Conservation (phyloP, 2,329 filamentous ascomycete species). For the Aspergillus chevalieri region DNA sequence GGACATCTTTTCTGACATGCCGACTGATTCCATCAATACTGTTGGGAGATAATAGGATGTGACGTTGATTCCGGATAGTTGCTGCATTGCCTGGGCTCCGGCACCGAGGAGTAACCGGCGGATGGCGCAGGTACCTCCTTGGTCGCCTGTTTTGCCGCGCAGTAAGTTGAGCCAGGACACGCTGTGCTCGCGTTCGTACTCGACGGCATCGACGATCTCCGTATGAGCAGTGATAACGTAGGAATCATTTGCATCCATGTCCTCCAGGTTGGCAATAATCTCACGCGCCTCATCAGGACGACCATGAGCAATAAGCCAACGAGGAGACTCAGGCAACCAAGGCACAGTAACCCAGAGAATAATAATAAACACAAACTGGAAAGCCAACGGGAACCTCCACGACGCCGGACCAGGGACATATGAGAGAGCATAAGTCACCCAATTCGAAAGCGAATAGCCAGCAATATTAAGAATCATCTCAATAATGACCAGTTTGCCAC, state of each 20-base stretch:
- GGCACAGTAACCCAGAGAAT: constrained; percentile 19
- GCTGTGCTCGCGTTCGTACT: constrained; percentile 46
- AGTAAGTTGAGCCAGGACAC: constrained; percentile 48
- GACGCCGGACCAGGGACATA: constrained; percentile 30
- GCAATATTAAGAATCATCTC: constrained; percentile 23
- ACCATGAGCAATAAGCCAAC: constrained; percentile 19
- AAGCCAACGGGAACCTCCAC: constrained; percentile 26
- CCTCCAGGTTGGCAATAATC: constrained; percentile 35
- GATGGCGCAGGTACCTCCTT: constrained; percentile 29
- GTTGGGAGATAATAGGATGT: constrained; percentile 36
- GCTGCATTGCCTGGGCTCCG: constrained; percentile 36
- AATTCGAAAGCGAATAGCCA: constrained; percentile 40
- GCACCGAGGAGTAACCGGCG: constrained; percentile 42
- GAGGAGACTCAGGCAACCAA: constrained; percentile 33
- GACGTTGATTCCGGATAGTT: constrained; percentile 34
- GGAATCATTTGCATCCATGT: constrained; percentile 30
- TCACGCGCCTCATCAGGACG: constrained; percentile 33
- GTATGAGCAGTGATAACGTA: constrained; percentile 38
- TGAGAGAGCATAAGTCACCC: constrained; percentile 39
- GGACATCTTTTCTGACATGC: constrained; percentile 29
- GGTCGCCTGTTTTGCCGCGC: constrained; percentile 31
- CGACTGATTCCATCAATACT: constrained; percentile 40
- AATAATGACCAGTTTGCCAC: constrained; percentile 21
- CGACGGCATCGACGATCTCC: constrained; percentile 43
- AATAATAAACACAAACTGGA: constrained; percentile 26